Evolutionary conservation across 352 stramenopile genomes (phyloP), one percentile per base, ranked within the genome.

Genomic region (Peronospora belbahrii): DNA sequence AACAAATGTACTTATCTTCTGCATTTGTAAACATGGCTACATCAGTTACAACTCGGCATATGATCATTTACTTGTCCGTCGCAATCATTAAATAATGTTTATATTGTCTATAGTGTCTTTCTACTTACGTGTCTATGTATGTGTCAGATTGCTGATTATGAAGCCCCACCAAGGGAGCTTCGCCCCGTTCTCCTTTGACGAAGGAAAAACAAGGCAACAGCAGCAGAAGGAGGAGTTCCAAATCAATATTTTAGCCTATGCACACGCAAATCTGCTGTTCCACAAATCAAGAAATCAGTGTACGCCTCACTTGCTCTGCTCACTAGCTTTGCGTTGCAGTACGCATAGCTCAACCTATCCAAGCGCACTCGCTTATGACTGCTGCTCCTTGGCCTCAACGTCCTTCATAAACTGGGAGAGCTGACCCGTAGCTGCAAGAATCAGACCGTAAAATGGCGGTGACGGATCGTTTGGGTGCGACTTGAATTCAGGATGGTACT

Each of bases 401-500:
- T 67, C 28, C 40, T 67, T 54, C 38, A 92, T 86, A 71, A 72
- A 93, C 42, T 65, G 48, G 22, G 69, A 41, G n/a, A 96, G 65
- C 52, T 91, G 61, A 24, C 74, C 76, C 11, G 77, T 89, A 25
- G 89, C 85, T 14, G 91, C 89, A 36, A 97, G 58, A 52, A 99
- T 76, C 6, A 99, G 69, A 15, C 95, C 97, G 57, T 97, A 69
- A 77, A 99, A 99, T 22, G 96, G 96, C 43, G 97, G 97, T 52
- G 91, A 98, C 10, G 97, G 97, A 39, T 90, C 81, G 39, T 95
- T 84, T 45, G 97, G 97, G 50, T 97, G 76, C 39, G 84, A 97
- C 71, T 98, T 97, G 72, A 99, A 98, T 73, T 99, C 96, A 17
- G 96, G 97, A 80, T 99, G 97, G 73, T 98, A 99, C 78, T 99